phyloP scores from a whole-genome alignment of 2,329 filamentous ascomycete species.

The Penicillium sp. region DNA sequence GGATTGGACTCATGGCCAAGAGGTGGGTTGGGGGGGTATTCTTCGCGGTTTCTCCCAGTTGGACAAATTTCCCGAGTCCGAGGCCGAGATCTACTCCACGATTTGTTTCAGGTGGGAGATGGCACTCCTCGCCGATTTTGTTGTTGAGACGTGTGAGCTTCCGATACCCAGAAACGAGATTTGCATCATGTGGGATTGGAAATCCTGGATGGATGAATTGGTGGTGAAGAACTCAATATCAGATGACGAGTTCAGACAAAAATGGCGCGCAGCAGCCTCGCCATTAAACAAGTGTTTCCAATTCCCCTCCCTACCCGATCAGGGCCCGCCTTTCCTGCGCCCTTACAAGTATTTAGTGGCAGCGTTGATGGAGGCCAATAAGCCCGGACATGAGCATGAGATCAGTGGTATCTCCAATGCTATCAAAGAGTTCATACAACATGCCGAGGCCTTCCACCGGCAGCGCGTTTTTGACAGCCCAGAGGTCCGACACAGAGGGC shows the following conservation, averaged over 20 bases:
- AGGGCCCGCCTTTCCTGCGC: constrained; percentile 1
- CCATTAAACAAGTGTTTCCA: not conserved
- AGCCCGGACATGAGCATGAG: not conserved
- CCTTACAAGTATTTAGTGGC: constrained; percentile 4
- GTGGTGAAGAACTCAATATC: not conserved
- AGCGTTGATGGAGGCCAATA: constrained; percentile 1
- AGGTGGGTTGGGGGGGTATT: not conserved
- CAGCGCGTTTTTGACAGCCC: not conserved
- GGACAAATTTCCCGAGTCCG: not conserved
- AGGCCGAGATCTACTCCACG: not conserved
- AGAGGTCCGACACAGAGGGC: constrained; percentile 1
- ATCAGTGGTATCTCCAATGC: not conserved
- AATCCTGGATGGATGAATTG: not conserved
- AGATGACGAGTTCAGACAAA: not conserved
- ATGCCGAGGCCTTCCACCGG: not conserved
- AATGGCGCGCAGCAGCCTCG: not conserved
- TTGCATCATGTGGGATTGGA: constrained; percentile 9
- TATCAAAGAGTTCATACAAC: not conserved
- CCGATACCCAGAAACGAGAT: constrained; percentile 5
- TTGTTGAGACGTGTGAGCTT: constrained; percentile 4
- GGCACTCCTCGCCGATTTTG: constrained; percentile 10
- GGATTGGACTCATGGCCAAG: not conserved
- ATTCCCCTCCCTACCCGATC: not conserved
- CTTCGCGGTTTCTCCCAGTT: not conserved
- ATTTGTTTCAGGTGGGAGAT: constrained; percentile 11